These are phyloP conservation scores for Suillus subaureus DNA, from an alignment of 768 basidiomycete genomes.

Conservation along the genomic window DNA sequence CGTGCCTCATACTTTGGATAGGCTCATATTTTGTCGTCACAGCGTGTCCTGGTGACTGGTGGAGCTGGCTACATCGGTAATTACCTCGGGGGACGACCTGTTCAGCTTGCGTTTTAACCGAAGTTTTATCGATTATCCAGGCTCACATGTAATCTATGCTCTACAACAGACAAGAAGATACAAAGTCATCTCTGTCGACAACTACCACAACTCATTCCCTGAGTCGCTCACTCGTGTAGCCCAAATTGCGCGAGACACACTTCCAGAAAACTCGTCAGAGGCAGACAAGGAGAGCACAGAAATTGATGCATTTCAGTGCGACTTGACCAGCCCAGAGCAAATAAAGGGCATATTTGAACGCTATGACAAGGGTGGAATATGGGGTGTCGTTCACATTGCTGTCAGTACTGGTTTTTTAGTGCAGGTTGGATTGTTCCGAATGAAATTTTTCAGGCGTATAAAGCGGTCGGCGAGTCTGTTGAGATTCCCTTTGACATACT, in stretches of 20 bases:
- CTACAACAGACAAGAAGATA: conserved; percentile 86
- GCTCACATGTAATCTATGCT: conserved; percentile 90
- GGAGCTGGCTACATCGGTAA: conserved; percentile 91
- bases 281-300: conserved; percentile 71
- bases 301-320: conserved; percentile 69
- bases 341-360: conserved; percentile 79
- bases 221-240: conserved; percentile 74
- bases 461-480: conserved; percentile 96
- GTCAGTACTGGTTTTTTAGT: conserved; percentile 46
- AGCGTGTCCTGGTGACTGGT: conserved; percentile 74
- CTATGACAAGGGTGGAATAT: conserved; percentile 89
- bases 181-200: conserved; percentile 94
- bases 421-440: background rate
- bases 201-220: conserved; percentile 89
- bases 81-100: conserved; percentile 18
- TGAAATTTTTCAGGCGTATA: conserved; percentile 69
- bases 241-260: conserved; percentile 74
- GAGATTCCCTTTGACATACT: conserved; percentile 93
- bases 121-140: conserved; percentile 39
- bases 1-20: conserved; percentile 3
- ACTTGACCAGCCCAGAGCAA: conserved; percentile 73
- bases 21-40: conserved; percentile 17
- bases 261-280: conserved; percentile 66
- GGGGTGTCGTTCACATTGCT: conserved; percentile 96
- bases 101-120: conserved; percentile 15